These are phyloP conservation scores for Xanthoconium purpureum DNA, from an alignment of 768 basidiomycete species.

Conservation along the genomic window DNA sequence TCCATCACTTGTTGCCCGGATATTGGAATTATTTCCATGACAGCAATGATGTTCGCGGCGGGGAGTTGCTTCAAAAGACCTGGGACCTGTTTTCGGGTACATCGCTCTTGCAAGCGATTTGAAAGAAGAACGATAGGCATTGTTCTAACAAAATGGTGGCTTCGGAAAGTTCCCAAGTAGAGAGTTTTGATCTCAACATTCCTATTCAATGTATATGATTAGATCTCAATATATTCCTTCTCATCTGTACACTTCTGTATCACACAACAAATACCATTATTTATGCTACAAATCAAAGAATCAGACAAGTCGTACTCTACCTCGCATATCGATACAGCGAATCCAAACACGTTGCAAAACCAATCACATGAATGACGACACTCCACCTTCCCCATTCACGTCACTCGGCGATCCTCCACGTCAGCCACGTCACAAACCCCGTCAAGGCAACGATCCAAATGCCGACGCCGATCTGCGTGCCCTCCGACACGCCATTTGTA, in stretches of 20 bases:
- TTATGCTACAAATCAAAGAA: neutral
- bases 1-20: slow-evolving; percentile 34
- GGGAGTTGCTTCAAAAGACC: slow-evolving; percentile 20
- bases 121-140: neutral
- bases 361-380: too few species aligned
- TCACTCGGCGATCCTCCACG: slow-evolving; percentile 17
- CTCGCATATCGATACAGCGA: neutral
- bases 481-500: slow-evolving; percentile 18
- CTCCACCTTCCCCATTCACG: neutral
- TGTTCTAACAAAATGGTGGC: neutral
- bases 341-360: too few species aligned
- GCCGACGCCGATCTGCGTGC: slow-evolving; percentile 3
- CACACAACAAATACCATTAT: too few species aligned
- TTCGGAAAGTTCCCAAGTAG: too few species aligned
- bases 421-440: slow-evolving; percentile 19
- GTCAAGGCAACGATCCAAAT: slow-evolving; percentile 19
- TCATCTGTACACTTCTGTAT: neutral
- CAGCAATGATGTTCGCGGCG: slow-evolving; percentile 4
- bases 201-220: too few species aligned
- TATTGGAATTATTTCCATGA: slow-evolving; percentile 36
- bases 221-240: neutral
- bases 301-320: neutral
- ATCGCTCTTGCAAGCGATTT: slow-evolving; percentile 5
- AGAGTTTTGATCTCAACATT: too few species aligned
- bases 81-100: slow-evolving; percentile 20